These are phyloP conservation scores for Ascochyta rabiei DNA, from an alignment of 2,329 filamentous ascomycete species.

Conservation along the genomic window DNA sequence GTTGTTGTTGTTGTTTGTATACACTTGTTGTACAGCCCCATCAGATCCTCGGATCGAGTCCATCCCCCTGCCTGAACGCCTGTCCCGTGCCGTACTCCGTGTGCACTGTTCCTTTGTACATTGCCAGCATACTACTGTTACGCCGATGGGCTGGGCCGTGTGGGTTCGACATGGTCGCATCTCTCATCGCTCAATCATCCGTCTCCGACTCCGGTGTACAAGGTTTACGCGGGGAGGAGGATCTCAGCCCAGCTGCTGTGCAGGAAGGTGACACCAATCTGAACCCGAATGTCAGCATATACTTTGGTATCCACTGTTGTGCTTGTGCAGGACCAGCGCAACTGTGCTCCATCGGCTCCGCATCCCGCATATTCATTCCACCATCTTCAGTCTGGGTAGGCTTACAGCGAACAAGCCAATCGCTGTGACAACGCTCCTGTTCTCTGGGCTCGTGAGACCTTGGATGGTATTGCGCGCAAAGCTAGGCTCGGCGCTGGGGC, in stretches of 20 bases:
- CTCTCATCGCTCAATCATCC: not conserved
- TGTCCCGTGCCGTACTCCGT: conserved; percentile 13
- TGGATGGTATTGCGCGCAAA: conserved; percentile 50
- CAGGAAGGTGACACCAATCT: conserved; percentile 60
- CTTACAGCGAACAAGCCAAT: conserved; percentile 59
- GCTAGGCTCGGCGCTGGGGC: conserved; percentile 43
- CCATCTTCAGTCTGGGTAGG: conserved; percentile 14
- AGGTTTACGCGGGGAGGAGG: conserved; percentile 55
- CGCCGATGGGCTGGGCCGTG: not conserved
- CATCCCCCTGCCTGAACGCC: conserved; percentile 25
- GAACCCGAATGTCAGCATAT: conserved; percentile 24
- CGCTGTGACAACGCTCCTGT: conserved; percentile 56
- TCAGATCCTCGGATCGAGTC: conserved; percentile 1
- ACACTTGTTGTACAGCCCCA: conserved; percentile 20
- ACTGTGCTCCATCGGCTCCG: conserved; percentile 5
- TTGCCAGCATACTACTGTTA: not conserved
- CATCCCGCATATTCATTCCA: conserved; percentile 9
- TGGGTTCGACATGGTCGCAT: not conserved
- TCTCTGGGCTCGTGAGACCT: conserved; percentile 55
- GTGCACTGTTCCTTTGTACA: not conserved
- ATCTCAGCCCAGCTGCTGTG: conserved; percentile 61
- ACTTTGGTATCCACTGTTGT: not conserved
- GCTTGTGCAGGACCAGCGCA: not conserved
- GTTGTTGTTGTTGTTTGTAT: conserved; percentile 5
- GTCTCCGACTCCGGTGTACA: not conserved